These are phyloP conservation scores for Pinus tabuliformis DNA, from an alignment of 75 land plant species.

Conservation along the genomic window DNA sequence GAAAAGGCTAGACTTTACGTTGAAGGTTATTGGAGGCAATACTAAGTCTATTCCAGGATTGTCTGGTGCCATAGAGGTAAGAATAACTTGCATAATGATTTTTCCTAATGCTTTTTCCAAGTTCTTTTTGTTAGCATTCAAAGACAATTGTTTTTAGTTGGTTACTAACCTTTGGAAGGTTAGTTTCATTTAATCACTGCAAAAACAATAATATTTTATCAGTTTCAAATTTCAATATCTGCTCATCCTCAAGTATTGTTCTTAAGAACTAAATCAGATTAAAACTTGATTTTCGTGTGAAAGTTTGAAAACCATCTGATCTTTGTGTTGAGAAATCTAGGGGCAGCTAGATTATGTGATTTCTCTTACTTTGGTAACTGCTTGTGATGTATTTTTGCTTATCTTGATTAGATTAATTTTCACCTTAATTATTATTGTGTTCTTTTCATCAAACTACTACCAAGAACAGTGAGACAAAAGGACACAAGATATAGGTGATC, in stretches of 20 bases:
- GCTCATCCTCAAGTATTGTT: neutral
- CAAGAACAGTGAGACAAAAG: too few relatives aligned
- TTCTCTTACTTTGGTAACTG: too few relatives aligned
- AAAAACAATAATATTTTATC: neutral
- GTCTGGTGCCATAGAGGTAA: slow-evolving; percentile 74
- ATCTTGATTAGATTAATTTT: too few relatives aligned
- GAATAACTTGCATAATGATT: neutral
- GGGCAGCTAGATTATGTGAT: too few relatives aligned
- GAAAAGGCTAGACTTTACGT: slow-evolving; percentile 84
- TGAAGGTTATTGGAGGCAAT: slow-evolving; percentile 88
- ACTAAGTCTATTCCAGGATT: slow-evolving; percentile 78
- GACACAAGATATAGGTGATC: too few relatives aligned
- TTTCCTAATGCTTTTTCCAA: neutral
- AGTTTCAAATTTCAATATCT: neutral
- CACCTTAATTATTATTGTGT: too few relatives aligned
- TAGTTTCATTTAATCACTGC: neutral
- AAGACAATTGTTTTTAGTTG: neutral
- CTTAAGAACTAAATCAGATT: neutral
- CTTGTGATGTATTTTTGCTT: too few relatives aligned
- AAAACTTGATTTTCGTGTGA: neutral
- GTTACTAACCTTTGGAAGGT: neutral
- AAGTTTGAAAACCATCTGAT: neutral
- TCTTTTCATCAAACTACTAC: too few relatives aligned
- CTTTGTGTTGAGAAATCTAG: too few relatives aligned
- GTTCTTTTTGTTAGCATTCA: neutral